Base-by-base conservation (phyloP, 2,329 filamentous ascomycete genomes). In the Ophiostoma himal-ulmi region DNA sequence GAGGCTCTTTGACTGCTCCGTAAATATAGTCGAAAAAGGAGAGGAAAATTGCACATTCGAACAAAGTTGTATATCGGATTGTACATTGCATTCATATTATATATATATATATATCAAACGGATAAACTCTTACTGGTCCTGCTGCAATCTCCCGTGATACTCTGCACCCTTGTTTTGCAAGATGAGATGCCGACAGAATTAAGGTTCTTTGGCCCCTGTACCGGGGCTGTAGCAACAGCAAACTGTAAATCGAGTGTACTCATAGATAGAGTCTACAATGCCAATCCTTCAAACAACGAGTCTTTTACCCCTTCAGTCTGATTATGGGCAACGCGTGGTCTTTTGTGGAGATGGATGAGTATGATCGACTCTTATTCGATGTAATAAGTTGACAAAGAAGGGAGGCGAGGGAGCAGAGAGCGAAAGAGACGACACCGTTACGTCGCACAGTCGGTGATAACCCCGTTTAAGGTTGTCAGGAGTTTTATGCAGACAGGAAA, bases 321-420 rank as follows among this genome's bases (percentile, higher is more conserved):
- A 36, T 36, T 34, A 62, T 64, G 30, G n/a, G 60, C 60, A 41
- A 66, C 64, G 64, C 64, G 64, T 66, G 64, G 36, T 41, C 36
- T 66, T 41, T 66, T 66, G 20, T 66, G 64, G 64, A 41, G 36
- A 66, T 41, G 64, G 7, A 20, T n/a, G 20, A 39, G 30, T 39
- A 37, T 66, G 62, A 37, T 66, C 37, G 37, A 66, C 60, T 57
- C 52, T 57, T 57, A 57, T 57, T 57, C 52, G 26, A 34, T 30
- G 14, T 36, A 2, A 62, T 62, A 17, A 62, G 57, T 30, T 20
- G 22, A 17, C 3, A 17, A 8, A 62, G 13, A 14, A 30, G 54
- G 11, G 26, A 64, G 30, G 22, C 5, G 36, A 67, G 11, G 8
- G 14, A 37, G 22, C 6, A 14, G 26, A 37, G 41, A 69, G 30